Percentiles rank a stretch among this genome's conserved stretches.
phyloP scores from a whole-genome alignment of 768 basidiomycete genomes.

The Russula sp. region DNA sequence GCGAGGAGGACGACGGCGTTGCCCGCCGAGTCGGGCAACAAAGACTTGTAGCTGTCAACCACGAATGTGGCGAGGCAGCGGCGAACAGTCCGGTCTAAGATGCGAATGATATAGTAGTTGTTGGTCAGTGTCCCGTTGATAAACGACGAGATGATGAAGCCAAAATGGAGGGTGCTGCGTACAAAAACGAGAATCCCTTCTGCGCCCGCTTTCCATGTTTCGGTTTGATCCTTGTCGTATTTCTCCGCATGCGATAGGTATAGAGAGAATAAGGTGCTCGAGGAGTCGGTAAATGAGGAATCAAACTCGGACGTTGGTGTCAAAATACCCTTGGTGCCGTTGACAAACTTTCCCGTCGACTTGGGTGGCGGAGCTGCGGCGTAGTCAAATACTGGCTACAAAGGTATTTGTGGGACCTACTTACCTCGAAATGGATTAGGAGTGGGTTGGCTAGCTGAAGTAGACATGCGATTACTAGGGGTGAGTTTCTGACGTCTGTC shows the following conservation, averaged over 20 bases:
- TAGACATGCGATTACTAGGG: neutral
- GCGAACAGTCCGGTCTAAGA: conserved; percentile 26
- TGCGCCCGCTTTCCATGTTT: conserved; percentile 17
- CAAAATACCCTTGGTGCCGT: neutral
- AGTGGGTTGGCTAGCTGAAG: neutral
- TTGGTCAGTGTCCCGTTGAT: neutral
- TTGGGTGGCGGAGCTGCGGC: neutral
- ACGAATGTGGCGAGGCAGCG: conserved; percentile 21
- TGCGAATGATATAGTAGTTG: too few species aligned
- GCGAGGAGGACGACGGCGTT: conserved; percentile 17
- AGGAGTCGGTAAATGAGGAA: conserved; percentile 15
- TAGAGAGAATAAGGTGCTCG: conserved; percentile 13
- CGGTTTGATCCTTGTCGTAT: neutral
- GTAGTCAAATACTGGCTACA: neutral
- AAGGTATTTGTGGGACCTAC: neutral
- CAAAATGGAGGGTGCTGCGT: neutral
- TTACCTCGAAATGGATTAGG: neutral
- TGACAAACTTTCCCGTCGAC: neutral
- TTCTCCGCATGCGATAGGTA: conserved; percentile 22
- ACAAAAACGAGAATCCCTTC: conserved; percentile 25
- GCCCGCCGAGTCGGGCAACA: conserved; percentile 18
- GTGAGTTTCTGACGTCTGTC: neutral
- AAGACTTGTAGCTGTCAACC: conserved; percentile 24
- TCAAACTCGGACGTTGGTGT: neutral
- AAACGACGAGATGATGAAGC: neutral